Base-by-base conservation (phyloP, 345 rosid species). In the Rhodamnia argentea region DNA sequence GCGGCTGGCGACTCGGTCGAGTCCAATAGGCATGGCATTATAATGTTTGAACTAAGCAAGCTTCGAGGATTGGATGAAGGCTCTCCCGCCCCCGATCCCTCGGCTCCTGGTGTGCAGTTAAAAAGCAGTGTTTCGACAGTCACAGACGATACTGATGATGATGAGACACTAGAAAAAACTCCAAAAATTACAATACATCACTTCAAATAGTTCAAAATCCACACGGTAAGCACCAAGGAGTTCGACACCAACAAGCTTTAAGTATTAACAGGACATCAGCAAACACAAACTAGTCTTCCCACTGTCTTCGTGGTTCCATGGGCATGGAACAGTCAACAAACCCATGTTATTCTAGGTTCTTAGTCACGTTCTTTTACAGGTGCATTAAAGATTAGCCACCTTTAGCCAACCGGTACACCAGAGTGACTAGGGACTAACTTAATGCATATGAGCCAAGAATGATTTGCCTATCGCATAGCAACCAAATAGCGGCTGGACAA, bases 401-500 rank as follows among this genome's bases (percentile, higher is more conserved):
- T 40, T 18, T 51, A 26, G 44, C 44, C 78, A 84, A 60, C 20
- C 56, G 1, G 32, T 37, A 70, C 47, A n/a, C 10, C 47, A 32
- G 55, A 60, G 26, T 51, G 55, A 50, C 81, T 13, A 64, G 52
- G n/a, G 20, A 37, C 85, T 22, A 85, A 83, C 87, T 83, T 70
- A 86, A 90, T 84, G 88, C 86, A 15, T 26, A 44, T 87, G 92
- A 93, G 95, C 95, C 95, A 97, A 97, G 98, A 95, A 97, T 95
- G 99, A 96, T 64, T 96, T 96, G 99, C 99, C 99, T 92, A 87
- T 74, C 83, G 27, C 15, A 32, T 56, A 29, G 90, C 93, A 94
- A 91, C 92, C 96, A 90, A 92, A 90, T 85, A 85, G 90, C 18
- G 83, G 83, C 51, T 13, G 89, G 88, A 74, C 89, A 23, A 87